A percentile compares a stretch with the other conserved stretches of the same genome.
These are phyloP conservation scores for Taiozyma onychis DNA, from an alignment of 1,139 yeast species.

Conservation along the genomic window DNA sequence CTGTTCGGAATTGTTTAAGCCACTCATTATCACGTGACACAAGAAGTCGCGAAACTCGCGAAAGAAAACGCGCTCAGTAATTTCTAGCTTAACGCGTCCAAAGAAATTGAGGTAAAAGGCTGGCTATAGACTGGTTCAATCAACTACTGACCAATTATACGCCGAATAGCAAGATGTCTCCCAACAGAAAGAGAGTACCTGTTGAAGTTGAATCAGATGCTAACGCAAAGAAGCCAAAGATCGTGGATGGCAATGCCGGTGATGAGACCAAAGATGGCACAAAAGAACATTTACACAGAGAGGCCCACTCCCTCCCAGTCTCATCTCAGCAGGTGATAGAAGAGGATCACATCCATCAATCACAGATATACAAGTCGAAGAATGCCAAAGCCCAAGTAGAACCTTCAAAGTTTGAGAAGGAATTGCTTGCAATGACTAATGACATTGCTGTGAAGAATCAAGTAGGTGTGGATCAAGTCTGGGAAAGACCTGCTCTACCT, in stretches of 20 bases:
- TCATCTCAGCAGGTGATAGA: conserved; percentile 13
- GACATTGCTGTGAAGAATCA: conserved; percentile 23
- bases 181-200: conserved; percentile 5
- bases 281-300: conserved; percentile 16
- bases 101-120: background rate
- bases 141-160: background rate
- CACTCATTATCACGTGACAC: too few relatives aligned
- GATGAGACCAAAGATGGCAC: conserved; percentile 15
- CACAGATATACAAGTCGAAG: conserved; percentile 26
- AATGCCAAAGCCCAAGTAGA: conserved; percentile 29
- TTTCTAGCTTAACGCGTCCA: background rate
- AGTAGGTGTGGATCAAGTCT: conserved; percentile 25
- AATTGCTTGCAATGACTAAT: conserved; percentile 53
- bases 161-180: background rate
- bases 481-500: conserved; percentile 49
- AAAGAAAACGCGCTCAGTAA: too few relatives aligned
- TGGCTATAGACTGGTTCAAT: background rate
- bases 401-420: conserved; percentile 62
- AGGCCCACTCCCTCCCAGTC: conserved; percentile 24
- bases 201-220: conserved; percentile 7
- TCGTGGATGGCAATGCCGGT: conserved; percentile 8
- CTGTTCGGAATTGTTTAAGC: too few relatives aligned
- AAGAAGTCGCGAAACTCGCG: too few relatives aligned
- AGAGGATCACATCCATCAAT: conserved; percentile 15
- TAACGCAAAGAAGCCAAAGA: conserved; percentile 13